Evolutionary conservation across 257 asterid species (phyloP), one percentile per base, ranked within the genome.

Genomic region (Ballota nigra): DNA sequence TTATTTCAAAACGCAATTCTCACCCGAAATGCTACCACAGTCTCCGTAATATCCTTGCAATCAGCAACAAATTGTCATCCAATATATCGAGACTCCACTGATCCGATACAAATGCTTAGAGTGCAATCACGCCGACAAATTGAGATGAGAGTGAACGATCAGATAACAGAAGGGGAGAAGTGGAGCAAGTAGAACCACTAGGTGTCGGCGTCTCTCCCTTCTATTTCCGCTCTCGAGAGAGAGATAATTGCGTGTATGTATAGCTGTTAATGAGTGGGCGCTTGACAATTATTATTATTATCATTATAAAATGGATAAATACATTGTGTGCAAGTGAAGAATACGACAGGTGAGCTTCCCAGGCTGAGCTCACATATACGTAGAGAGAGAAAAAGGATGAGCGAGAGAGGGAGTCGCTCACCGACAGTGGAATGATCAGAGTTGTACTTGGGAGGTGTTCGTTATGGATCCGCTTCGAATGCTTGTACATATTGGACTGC

Each of bases 311-410:
- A 41, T 7, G 66, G 33, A 51, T 45, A 15, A 34, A 73, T 41
- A 66, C 60, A 68, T 74, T 67, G 79, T 79, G 80, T 83, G 82
- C 66, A 55, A 74, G 63, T n/a, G 84, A 86, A 85, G 94, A 86
- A 83, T 81, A 79, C 71, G 86, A 88, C 85, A 74, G 70, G 19
- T 59, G 75, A 82, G 87, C 91, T 82, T 74, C 77, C 56, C 4
- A 49, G 49, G 10, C 53, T 28, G 23, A 66, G 69, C 69, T 77
- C 57, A 23, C 31, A 4, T 29, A 9, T 13, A 33, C 36, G 52
- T 65, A 66, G 75, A 66, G 81, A 71, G 74, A 66, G 65, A 69
- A 29, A 31, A 34, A 34, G 41, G 41, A 34, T 34, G 41, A 34
- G 41, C 1, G 41, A 34, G 41, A 43, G 45, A 38, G 45, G 4